These are phyloP conservation scores for Leccinum imitatum DNA, from an alignment of 768 basidiomycete species.

Conservation along the genomic window DNA sequence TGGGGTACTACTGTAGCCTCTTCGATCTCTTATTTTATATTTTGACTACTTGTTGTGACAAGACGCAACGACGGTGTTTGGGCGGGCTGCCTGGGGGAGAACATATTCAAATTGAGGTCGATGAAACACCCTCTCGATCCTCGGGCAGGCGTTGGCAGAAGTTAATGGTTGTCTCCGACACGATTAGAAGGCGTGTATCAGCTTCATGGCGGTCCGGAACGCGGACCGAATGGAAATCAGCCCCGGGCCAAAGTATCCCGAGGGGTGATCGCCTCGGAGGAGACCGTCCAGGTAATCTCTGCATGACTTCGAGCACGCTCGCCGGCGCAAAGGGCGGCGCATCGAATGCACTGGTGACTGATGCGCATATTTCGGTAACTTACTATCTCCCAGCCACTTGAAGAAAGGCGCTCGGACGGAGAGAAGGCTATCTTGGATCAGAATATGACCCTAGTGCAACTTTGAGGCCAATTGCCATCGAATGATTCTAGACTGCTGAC, in stretches of 20 bases:
- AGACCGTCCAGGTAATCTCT: not conserved
- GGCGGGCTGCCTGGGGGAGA: not conserved
- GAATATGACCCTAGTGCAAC: not conserved
- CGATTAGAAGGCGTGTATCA: not conserved
- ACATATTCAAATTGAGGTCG: constrained; percentile 1
- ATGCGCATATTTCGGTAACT: not conserved
- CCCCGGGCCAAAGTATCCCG: not conserved
- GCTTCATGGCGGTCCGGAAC: not conserved
- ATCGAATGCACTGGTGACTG: not conserved
- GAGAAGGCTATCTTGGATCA: not conserved
- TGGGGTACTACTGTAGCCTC: too few species aligned
- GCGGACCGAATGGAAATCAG: not conserved
- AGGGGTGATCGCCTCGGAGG: not conserved
- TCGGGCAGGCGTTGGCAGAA: not conserved
- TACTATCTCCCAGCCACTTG: not conserved
- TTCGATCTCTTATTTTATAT: not conserved
- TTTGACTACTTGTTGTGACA: not conserved
- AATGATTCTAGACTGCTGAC: not conserved
- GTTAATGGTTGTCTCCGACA: not conserved
- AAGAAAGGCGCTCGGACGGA: not conserved
- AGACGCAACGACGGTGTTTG: not conserved
- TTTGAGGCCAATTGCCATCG: not conserved
- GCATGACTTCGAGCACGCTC: not conserved
- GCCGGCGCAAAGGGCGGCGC: not conserved
- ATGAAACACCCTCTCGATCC: not conserved